A percentile compares a stretch with the other conserved stretches of the same genome.
These are phyloP conservation scores for Cardiosporidium cionae DNA, from an alignment of 169 alveolate genomes.

Conservation along the genomic window DNA sequence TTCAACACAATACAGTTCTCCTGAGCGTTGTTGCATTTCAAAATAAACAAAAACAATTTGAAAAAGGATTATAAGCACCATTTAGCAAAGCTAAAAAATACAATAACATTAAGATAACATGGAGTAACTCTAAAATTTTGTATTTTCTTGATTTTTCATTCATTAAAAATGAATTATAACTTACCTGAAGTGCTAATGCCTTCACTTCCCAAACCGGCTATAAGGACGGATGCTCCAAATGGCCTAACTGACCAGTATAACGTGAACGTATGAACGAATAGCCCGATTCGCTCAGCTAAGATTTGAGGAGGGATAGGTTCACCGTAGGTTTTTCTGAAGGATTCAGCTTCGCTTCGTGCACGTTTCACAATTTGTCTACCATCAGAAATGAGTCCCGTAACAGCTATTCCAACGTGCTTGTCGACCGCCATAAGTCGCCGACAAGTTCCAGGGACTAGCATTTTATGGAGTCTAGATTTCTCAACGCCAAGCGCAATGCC, in stretches of 20 bases:
- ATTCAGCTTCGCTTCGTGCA: constrained; percentile 71
- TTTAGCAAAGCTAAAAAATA: no score
- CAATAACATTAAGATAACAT: neutral
- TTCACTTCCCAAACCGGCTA: constrained; percentile 58
- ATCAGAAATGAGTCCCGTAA: constrained; percentile 80
- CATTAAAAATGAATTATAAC: neutral
- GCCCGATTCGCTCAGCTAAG: constrained; percentile 75
- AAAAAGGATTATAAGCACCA: no score
- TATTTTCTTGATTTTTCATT: neutral
- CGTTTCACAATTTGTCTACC: constrained; percentile 66
- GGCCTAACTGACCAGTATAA: constrained; percentile 76
- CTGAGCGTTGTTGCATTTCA: no score
- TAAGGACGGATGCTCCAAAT: constrained; percentile 69
- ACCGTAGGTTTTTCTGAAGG: constrained; percentile 61
- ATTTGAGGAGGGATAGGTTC: constrained; percentile 63
- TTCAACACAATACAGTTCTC: constrained; percentile 62
- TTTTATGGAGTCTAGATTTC: constrained; percentile 58
- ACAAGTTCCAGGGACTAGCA: constrained; percentile 71
- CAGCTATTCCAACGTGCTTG: constrained; percentile 52
- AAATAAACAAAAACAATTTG: no score
- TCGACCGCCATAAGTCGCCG: constrained; percentile 64
- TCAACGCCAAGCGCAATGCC: constrained; percentile 80
- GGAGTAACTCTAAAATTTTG: no score
- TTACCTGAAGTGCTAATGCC: constrained; percentile 38
- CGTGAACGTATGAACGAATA: constrained; percentile 68